A percentile compares a stretch with the other conserved stretches of the same genome.
These are phyloP conservation scores for Ogataea nakhonphanomensis DNA, from an alignment of 805 yeast genomes.

Conservation along the genomic window DNA sequence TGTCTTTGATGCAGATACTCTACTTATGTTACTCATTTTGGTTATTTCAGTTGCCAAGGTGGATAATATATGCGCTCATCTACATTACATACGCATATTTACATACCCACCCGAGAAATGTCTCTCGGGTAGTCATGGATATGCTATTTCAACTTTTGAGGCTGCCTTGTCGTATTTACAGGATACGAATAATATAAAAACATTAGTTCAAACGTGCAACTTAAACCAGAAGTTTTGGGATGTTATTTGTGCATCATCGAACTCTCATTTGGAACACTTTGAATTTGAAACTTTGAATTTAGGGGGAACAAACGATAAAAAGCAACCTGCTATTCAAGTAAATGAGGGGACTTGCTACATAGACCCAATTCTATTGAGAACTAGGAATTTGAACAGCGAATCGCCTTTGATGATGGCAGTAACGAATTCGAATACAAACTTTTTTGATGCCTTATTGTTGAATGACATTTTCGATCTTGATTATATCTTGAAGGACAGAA, in stretches of 20 bases:
- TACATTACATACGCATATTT: conserved; percentile 63
- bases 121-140: conserved; percentile 63
- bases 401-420: conserved; percentile 67
- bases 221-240: conserved; percentile 54
- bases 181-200: conserved; percentile 34
- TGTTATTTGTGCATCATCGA: conserved; percentile 34
- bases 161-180: conserved; percentile 71
- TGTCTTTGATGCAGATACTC: conserved; percentile 73
- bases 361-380: conserved; percentile 17
- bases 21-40: conserved; percentile 68
- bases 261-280: too few relatives aligned
- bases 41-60: conserved; percentile 65
- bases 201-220: conserved; percentile 40
- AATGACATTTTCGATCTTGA: conserved; percentile 56
- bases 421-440: conserved; percentile 40
- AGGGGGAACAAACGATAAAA: too few relatives aligned
- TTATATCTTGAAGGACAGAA: conserved; percentile 63
- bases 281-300: too few relatives aligned
- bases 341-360: too few relatives aligned
- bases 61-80: conserved; percentile 55
- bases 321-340: too few relatives aligned
- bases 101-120: conserved; percentile 40
- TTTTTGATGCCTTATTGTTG: conserved; percentile 45
- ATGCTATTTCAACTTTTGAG: conserved; percentile 78
- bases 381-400: conserved; percentile 58